Evolutionary conservation across 768 basidiomycete species (phyloP).

Genomic region (Chalciporus piperatus): DNA sequence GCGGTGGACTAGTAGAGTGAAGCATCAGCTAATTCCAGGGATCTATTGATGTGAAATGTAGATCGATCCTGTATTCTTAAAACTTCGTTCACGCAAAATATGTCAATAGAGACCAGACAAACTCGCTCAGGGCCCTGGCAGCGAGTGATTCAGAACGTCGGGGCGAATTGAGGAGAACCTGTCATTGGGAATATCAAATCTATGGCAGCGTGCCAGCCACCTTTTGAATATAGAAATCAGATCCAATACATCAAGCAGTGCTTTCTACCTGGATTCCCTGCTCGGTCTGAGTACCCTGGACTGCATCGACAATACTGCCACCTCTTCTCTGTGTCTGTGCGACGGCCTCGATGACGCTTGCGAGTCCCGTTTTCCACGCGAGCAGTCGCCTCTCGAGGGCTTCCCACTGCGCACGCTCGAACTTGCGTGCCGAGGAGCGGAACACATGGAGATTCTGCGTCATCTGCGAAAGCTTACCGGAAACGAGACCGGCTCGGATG

Average conservation of each 20-base stretch:
- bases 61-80: too few species aligned
- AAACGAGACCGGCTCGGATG: constrained; percentile 75
- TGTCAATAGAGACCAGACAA: too few species aligned
- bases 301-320: constrained; percentile 16
- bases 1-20: constrained; percentile 28
- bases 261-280: constrained; percentile 23
- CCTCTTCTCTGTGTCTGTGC: constrained; percentile 48
- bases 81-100: too few species aligned
- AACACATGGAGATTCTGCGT: constrained; percentile 69
- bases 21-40: constrained; percentile 33
- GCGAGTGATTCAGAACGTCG: too few species aligned
- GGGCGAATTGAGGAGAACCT: neutral
- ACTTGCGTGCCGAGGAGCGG: constrained; percentile 70
- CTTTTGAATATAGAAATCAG: neutral
- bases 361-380: constrained; percentile 76
- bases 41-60: constrained; percentile 21
- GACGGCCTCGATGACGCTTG: constrained; percentile 69
- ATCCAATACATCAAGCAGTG: constrained; percentile 15
- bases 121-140: too few species aligned
- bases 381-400: constrained; percentile 67
- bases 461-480: constrained; percentile 82
- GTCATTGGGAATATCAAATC: neutral
- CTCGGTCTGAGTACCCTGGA: constrained; percentile 22
- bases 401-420: constrained; percentile 79
- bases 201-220: neutral